Conservation (phyloP, 1,139 yeast genomes). For the Yamadazyma dendronema region DNA sequence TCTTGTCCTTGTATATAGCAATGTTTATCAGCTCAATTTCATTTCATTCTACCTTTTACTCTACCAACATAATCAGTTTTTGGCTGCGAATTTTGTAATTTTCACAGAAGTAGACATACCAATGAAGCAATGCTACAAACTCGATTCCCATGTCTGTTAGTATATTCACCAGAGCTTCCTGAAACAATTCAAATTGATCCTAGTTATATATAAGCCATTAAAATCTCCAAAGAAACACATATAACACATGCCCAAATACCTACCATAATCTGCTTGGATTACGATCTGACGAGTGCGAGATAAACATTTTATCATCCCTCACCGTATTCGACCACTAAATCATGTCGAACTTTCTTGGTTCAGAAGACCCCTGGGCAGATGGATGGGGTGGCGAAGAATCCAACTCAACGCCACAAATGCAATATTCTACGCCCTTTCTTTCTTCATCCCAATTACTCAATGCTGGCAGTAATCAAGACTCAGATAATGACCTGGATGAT, state of each 20-base stretch:
- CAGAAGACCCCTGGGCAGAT: slow-evolving; percentile 45
- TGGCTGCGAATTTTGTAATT: neutral
- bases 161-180: too few species aligned
- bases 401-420: slow-evolving; percentile 9
- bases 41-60: too few species aligned
- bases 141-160: too few species aligned
- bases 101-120: neutral
- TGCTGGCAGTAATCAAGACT: slow-evolving; percentile 5
- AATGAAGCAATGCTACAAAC: neutral
- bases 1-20: too few species aligned
- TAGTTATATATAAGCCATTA: too few species aligned
- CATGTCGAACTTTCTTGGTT: slow-evolving; percentile 5
- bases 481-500: slow-evolving; percentile 4
- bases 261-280: too few species aligned
- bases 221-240: too few species aligned
- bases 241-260: too few species aligned
- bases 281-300: too few species aligned
- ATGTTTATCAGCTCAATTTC: too few species aligned
- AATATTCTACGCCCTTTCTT: slow-evolving; percentile 18
- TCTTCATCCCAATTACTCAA: slow-evolving; percentile 27
- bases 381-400: slow-evolving; percentile 31
- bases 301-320: neutral
- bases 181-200: too few species aligned
- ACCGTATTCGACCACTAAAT: neutral
- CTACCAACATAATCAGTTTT: too few species aligned